Evolutionary conservation across 805 yeast genomes (phyloP), one percentile per base, ranked within the genome.

Genomic region (Sugiyamaella lignohabitans): DNA sequence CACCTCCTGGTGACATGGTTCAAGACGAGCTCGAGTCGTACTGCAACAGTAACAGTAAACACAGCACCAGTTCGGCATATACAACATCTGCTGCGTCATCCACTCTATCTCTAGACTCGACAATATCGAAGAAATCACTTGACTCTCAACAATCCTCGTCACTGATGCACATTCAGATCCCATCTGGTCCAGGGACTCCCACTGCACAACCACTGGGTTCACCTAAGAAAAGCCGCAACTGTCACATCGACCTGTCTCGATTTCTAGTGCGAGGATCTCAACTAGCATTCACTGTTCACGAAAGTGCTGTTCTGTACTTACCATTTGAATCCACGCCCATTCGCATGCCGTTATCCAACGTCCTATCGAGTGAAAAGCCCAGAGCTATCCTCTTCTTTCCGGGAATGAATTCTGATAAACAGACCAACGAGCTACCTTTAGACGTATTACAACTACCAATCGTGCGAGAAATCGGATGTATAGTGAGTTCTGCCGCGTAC

Each of bases 261-360:
- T 42, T 32, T 19, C 39, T 24, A 4, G 45, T 42, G 39, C 23
- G 45, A 18, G 21, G 29, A n/a, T 11, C 18, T 8, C 45, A 32
- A n/a, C 24, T 42, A 17, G 14, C 27, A 6, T 42, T 32, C 29
- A 3, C 38, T 5, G 39, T 32, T 27, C 14, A 27, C 16, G 45
- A 42, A 16, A 19, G 39, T 4, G 45, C 36, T 3, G 39, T 22
- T n/a, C 17, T 42, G 21, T 42, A n/a, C 18, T 14, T 20, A 17
- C 38, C 39, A 27, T 27, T 27, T 27, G 32, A 27, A 27, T 8
- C 32, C 8, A 8, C 14, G 14, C 32, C 32, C 8, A 14, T 27
- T 27, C 8, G 32, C 8, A 27, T 27, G 14, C 14, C 32, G 14
- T 14, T 27, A 8, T 27, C 32, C 8, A 8, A 8, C 8, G 14